Percentiles rank a stretch among this genome's conserved stretches.
phyloP scores from a whole-genome alignment of 2,329 filamentous ascomycete genomes.

The Lecanicillium sp. region DNA sequence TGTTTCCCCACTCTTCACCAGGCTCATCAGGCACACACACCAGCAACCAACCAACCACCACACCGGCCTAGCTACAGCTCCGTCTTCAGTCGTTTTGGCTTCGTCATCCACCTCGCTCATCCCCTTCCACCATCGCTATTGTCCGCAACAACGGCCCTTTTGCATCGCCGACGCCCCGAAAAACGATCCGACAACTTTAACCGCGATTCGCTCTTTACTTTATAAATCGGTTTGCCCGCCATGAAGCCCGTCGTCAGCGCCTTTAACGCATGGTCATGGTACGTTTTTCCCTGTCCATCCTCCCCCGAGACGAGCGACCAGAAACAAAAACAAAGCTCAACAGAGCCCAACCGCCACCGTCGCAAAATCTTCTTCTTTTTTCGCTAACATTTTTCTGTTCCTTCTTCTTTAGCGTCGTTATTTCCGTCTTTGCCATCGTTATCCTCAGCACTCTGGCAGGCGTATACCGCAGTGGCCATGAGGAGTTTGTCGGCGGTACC shows the following conservation, averaged over 20 bases:
- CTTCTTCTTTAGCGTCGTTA: slow-evolving; percentile 63
- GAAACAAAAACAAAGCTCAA: background rate
- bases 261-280: slow-evolving; percentile 95
- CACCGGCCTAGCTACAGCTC: no score
- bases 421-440: slow-evolving; percentile 57
- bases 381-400: slow-evolving; percentile 15
- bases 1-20: no score
- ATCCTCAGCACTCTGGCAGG: slow-evolving; percentile 56
- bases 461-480: slow-evolving; percentile 73
- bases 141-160: background rate
- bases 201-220: no score
- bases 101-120: no score
- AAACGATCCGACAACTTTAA: background rate
- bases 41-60: no score
- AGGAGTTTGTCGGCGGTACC: slow-evolving; percentile 71
- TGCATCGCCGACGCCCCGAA: background rate
- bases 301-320: background rate
- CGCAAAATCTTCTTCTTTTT: no score
- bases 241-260: slow-evolving; percentile 96
- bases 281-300: slow-evolving; percentile 23
- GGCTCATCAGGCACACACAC: no score
- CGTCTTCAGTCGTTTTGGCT: no score
- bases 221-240: slow-evolving; percentile 23
- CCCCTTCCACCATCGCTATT: background rate
- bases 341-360: no score